Percentiles rank a stretch among this genome's conserved stretches.
Evolutionary conservation across 2,329 filamentous ascomycete species (phyloP).

Genomic region (Ceratocystis papillata): DNA sequence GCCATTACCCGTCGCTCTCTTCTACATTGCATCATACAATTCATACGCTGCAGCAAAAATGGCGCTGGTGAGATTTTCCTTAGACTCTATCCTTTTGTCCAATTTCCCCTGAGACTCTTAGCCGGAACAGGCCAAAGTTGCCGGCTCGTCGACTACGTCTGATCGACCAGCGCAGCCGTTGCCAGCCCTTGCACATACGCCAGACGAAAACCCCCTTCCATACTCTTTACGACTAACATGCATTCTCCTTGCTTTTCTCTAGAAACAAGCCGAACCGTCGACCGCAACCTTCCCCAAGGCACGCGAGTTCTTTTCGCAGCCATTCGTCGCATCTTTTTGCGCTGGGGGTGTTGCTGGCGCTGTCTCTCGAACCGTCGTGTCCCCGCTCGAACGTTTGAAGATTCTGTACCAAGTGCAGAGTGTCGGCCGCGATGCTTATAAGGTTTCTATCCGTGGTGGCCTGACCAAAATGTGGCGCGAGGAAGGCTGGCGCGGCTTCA

Average conservation of each 20-base stretch:
- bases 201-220: neutral
- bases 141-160: too few relatives aligned
- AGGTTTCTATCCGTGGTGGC: slow-evolving; percentile 79
- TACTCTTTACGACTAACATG: neutral
- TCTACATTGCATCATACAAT: neutral
- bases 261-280: slow-evolving; percentile 19
- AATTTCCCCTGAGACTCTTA: neutral
- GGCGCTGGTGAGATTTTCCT: slow-evolving; percentile 18
- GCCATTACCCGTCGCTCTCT: neutral
- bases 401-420: slow-evolving; percentile 97
- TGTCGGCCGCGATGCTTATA: slow-evolving; percentile 81
- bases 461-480: slow-evolving; percentile 92
- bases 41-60: slow-evolving; percentile 5
- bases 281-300: neutral
- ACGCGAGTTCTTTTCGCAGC: slow-evolving; percentile 54
- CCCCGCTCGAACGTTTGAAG: slow-evolving; percentile 87
- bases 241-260: neutral
- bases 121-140: too few relatives aligned
- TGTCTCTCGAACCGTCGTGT: slow-evolving; percentile 95
- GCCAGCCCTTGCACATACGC: neutral
- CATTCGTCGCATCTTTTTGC: slow-evolving; percentile 82
- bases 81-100: neutral
- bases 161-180: neutral
- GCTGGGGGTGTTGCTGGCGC: slow-evolving; percentile 90
- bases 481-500: slow-evolving; percentile 93